phyloP scores from a whole-genome alignment of 805 yeast species.

The Blastobotrys peoriensis region DNA sequence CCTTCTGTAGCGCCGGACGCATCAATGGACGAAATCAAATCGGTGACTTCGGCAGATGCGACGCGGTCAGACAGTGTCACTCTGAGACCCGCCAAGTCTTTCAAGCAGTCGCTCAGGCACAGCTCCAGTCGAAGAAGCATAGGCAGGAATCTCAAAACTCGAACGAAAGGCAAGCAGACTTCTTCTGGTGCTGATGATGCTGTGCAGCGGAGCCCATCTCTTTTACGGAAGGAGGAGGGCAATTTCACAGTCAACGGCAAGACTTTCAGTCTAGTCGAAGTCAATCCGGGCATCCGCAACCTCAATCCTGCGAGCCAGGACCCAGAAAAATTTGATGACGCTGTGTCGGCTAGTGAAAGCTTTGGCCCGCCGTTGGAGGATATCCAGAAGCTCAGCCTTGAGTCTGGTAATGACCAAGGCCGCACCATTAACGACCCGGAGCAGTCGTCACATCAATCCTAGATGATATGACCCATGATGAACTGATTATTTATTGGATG shows the following conservation, averaged over 20 bases:
- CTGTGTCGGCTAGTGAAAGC: too few species aligned
- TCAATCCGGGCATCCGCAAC: conserved; percentile 22
- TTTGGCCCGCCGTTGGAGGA: too few species aligned
- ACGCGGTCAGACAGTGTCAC: background rate
- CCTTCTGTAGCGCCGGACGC: background rate
- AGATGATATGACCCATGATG: too few species aligned
- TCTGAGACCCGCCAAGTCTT: conserved; percentile 6
- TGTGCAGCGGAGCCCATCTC: conserved; percentile 19
- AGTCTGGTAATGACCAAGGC: too few species aligned
- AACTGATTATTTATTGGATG: background rate
- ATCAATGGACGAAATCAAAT: background rate
- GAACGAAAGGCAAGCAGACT: conserved; percentile 1
- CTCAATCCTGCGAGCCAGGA: background rate
- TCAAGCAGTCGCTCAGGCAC: conserved; percentile 12
- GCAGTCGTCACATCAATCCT: too few species aligned
- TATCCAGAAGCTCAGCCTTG: too few species aligned
- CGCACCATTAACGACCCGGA: too few species aligned
- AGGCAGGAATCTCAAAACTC: conserved; percentile 1
- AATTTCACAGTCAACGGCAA: conserved; percentile 27
- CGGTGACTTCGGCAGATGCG: conserved; percentile 1
- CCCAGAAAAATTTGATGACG: background rate
- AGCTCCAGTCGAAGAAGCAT: background rate
- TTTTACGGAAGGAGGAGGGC: conserved; percentile 21
- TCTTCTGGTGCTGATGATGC: conserved; percentile 3
- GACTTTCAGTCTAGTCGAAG: conserved; percentile 28